Evolutionary conservation across 148 eudicot genomes (phyloP).

Genomic region (Oxyria digyna): DNA sequence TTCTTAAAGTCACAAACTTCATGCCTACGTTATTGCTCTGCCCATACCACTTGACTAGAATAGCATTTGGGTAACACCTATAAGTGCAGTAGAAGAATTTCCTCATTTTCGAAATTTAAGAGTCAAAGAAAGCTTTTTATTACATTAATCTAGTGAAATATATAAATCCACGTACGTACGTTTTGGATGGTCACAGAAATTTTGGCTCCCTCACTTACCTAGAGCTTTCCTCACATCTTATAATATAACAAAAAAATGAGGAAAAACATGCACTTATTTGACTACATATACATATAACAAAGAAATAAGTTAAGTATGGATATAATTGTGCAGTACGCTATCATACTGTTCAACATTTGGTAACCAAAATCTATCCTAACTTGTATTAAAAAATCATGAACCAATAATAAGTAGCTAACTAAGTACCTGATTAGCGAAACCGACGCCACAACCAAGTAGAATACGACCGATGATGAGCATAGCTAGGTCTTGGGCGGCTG

Average conservation of each 20-base stretch:
- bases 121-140: not conserved
- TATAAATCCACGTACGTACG: not conserved
- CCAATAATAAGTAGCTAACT: not conserved
- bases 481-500: slow-evolving; percentile 61
- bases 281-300: not conserved
- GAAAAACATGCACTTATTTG: not conserved
- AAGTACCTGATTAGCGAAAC: slow-evolving; percentile 90
- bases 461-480: slow-evolving; percentile 89
- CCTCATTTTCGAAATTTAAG: not conserved
- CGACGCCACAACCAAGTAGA: slow-evolving; percentile 89
- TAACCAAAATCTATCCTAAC: too few species aligned
- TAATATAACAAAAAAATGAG: not conserved
- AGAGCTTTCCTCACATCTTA: not conserved
- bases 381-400: too few species aligned
- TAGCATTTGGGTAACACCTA: not conserved
- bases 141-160: not conserved
- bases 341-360: too few species aligned
- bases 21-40: not conserved
- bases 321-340: not conserved
- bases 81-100: not conserved
- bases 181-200: not conserved
- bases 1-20: not conserved
- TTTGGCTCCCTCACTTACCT: not conserved
- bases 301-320: not conserved
- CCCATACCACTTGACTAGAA: not conserved